Evolutionary conservation across 148 eudicot genomes (phyloP).

Genomic region (Vaccinium macrocarpon): DNA sequence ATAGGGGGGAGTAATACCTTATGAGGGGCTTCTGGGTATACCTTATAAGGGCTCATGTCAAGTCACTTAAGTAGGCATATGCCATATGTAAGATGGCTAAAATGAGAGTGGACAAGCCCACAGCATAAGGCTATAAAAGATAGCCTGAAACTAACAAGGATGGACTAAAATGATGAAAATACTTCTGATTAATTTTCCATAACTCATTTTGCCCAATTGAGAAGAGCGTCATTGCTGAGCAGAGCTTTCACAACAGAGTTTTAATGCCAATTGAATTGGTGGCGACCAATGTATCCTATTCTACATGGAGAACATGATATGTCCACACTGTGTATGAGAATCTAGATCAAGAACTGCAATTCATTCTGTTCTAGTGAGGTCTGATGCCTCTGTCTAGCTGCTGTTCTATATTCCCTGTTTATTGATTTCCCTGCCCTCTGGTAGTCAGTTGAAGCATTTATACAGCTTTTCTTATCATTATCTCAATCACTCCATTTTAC

Average conservation of each 20-base stretch:
- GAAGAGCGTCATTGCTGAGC: background rate
- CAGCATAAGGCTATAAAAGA: background rate
- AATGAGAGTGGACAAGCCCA: background rate
- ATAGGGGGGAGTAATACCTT: too few relatives aligned
- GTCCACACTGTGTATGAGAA: background rate
- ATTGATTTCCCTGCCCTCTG: background rate
- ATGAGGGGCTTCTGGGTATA: background rate
- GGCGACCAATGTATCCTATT: background rate
- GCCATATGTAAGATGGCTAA: background rate
- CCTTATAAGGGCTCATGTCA: background rate
- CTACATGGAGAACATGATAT: background rate
- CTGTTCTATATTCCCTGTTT: background rate
- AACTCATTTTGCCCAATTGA: background rate
- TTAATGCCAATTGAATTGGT: background rate
- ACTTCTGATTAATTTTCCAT: background rate
- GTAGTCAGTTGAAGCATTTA: constrained; percentile 8
- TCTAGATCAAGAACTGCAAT: background rate
- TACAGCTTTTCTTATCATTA: background rate
- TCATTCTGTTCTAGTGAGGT: background rate
- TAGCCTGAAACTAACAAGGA: background rate
- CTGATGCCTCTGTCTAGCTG: background rate
- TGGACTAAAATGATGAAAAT: background rate
- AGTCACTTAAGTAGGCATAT: background rate
- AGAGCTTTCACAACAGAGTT: background rate
- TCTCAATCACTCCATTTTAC: background rate